These are phyloP conservation scores for Ophiostoma angusticollis DNA, from an alignment of 2,329 filamentous ascomycete species.

Conservation along the genomic window DNA sequence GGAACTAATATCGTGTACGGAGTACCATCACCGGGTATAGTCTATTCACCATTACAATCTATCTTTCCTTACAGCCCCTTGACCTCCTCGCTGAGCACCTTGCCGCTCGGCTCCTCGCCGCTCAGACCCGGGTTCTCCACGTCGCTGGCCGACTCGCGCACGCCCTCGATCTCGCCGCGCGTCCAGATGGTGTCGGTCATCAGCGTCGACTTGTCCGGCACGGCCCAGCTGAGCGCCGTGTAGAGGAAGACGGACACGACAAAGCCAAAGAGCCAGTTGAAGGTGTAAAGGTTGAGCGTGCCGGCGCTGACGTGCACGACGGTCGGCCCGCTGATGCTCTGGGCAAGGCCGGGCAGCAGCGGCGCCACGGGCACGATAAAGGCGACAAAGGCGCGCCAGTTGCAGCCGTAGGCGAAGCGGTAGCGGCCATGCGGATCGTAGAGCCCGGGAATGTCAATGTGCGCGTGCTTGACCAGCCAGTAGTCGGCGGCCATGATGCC, in stretches of 20 bases:
- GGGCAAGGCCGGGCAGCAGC: conserved; percentile 21
- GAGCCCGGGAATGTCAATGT: conserved; percentile 28
- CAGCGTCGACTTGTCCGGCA: conserved; percentile 37
- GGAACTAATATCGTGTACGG: no score
- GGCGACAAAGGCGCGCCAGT: conserved; percentile 17
- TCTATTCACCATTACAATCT: neutral
- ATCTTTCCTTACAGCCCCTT: conserved; percentile 2
- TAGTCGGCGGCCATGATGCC: conserved; percentile 30
- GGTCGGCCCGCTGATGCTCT: conserved; percentile 11
- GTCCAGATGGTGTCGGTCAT: conserved; percentile 29
- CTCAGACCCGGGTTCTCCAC: conserved; percentile 9
- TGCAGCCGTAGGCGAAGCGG: conserved; percentile 19
- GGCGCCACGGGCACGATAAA: conserved; percentile 19
- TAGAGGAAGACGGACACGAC: conserved; percentile 43
- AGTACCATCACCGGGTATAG: no score
- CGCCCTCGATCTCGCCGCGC: conserved; percentile 16
- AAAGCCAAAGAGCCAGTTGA: conserved; percentile 56
- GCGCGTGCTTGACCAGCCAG: conserved; percentile 24
- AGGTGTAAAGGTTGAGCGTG: conserved; percentile 42
- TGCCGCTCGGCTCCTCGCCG: neutral
- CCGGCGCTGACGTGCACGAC: conserved; percentile 25
- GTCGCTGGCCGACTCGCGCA: conserved; percentile 13
- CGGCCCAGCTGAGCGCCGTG: conserved; percentile 31
- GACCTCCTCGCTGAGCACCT: conserved; percentile 5
- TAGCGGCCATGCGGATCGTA: conserved; percentile 30